phyloP scores from a whole-genome alignment of 768 basidiomycete genomes.

The Royoungia palumana region DNA sequence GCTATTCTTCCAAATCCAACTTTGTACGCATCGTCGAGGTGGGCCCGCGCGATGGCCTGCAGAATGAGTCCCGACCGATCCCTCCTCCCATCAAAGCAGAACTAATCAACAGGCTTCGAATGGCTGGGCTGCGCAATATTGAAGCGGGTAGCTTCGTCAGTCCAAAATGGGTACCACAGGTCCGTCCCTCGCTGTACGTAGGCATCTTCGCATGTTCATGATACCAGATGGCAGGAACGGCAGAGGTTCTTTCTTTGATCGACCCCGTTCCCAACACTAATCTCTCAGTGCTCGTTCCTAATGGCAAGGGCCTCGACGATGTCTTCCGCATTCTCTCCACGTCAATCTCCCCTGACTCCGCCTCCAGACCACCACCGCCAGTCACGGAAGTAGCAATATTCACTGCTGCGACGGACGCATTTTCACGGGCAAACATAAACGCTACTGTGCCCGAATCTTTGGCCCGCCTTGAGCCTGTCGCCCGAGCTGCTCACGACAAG shows the following conservation, averaged over 20 bases:
- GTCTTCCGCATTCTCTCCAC: conserved; percentile 54
- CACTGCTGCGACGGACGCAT: conserved; percentile 83
- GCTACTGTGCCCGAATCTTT: conserved; percentile 70
- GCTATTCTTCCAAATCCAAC: conserved; percentile 15
- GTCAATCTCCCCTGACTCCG: conserved; percentile 23
- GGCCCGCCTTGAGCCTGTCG: conserved; percentile 56
- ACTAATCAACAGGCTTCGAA: conserved; percentile 70
- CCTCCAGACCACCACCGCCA: conserved; percentile 41
- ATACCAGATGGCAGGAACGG: conserved; percentile 81
- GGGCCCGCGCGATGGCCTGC: conserved; percentile 86
- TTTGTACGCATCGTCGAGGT: conserved; percentile 73
- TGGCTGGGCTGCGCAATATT: conserved; percentile 64
- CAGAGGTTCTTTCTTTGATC: conserved; percentile 63
- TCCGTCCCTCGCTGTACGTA: conserved; percentile 3
- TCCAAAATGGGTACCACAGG: conserved; percentile 93
- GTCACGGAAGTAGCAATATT: conserved; percentile 89
- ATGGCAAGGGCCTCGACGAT: conserved; percentile 69
- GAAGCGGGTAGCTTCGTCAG: conserved; percentile 91
- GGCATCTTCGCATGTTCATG: background rate
- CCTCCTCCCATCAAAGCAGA: conserved; percentile 73
- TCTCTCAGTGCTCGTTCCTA: conserved; percentile 81
- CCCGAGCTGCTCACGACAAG: conserved; percentile 51
- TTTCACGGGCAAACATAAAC: conserved; percentile 84
- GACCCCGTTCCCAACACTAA: conserved; percentile 52
- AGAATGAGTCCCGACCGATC: conserved; percentile 79